Percentiles rank a stretch among this genome's conserved stretches.
Evolutionary conservation across 2,329 filamentous ascomycete species (phyloP).

Genomic region (Dryadomyces sulphureus): DNA sequence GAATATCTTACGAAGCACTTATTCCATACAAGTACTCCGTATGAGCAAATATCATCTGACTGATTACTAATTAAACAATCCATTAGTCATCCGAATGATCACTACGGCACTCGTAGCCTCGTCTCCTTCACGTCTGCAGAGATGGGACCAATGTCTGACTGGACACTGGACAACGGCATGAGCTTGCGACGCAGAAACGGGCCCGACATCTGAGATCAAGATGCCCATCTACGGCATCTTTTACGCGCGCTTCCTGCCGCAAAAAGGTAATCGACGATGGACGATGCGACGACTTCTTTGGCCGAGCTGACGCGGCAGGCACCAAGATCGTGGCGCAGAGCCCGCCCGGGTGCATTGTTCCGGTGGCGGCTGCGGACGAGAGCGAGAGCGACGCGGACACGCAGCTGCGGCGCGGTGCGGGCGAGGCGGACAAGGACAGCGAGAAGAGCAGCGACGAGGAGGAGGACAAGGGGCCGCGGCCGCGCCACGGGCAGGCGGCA

Average conservation of each 20-base stretch:
- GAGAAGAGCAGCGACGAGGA: neutral
- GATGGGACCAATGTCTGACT: no score
- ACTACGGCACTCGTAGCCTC: no score
- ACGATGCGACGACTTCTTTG: neutral
- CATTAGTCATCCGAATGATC: no score
- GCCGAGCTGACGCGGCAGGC: slow-evolving; percentile 22
- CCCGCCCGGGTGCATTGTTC: slow-evolving; percentile 46
- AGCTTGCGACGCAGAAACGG: no score
- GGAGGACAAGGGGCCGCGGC: neutral
- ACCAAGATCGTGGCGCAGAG: slow-evolving; percentile 49
- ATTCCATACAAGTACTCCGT: no score
- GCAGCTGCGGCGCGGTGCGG: neutral
- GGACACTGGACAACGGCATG: no score
- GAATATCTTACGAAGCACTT: no score
- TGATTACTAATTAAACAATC: no score
- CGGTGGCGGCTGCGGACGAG: slow-evolving; percentile 14
- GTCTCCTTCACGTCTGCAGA: no score
- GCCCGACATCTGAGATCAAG: neutral
- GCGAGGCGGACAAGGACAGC: neutral
- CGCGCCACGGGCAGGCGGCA: neutral
- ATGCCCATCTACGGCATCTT: slow-evolving; percentile 56
- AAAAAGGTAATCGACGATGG: slow-evolving; percentile 33
- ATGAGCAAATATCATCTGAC: no score
- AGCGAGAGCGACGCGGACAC: slow-evolving; percentile 3
- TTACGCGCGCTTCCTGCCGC: slow-evolving; percentile 53